A percentile compares a stretch with the other conserved stretches of the same genome.
phyloP scores from a whole-genome alignment of 306 rosid species.

The Citrullus amarus region DNA sequence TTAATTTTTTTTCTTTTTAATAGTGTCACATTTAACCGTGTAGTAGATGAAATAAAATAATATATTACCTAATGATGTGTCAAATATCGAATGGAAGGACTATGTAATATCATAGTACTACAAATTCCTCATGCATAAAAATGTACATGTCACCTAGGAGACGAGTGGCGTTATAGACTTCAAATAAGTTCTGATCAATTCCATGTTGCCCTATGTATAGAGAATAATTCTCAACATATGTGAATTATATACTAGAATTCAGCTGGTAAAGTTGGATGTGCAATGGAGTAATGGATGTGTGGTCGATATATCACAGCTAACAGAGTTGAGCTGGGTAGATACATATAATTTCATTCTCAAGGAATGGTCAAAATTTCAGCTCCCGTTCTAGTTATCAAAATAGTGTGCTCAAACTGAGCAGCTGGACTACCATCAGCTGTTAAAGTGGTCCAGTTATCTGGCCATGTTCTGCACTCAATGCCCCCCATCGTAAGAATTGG shows the following conservation, averaged over 20 bases:
- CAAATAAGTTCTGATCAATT: neutral
- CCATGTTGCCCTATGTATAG: neutral
- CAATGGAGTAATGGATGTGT: neutral
- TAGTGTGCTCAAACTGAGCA: constrained; percentile 94
- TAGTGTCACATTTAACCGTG: too few relatives aligned
- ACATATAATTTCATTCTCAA: constrained; percentile 2
- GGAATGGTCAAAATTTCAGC: constrained; percentile 74
- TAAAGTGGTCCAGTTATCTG: constrained; percentile 82
- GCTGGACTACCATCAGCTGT: constrained; percentile 76
- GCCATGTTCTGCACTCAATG: constrained; percentile 63
- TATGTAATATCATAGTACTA: too few relatives aligned
- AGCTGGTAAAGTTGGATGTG: neutral
- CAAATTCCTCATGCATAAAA: neutral
- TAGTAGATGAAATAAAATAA: too few relatives aligned
- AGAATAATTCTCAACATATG: neutral
- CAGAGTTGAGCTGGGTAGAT: neutral
- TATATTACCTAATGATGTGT: too few relatives aligned
- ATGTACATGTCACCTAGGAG: neutral
- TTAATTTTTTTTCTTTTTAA: too few relatives aligned
- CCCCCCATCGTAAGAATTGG: constrained; percentile 91
- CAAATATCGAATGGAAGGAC: too few relatives aligned
- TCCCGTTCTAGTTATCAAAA: constrained; percentile 79
- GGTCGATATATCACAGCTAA: neutral
- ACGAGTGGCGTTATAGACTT: neutral
- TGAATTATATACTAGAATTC: neutral